Base-by-base conservation (phyloP, 169 alveolate species). In the Eimeria brunetti region DNA sequence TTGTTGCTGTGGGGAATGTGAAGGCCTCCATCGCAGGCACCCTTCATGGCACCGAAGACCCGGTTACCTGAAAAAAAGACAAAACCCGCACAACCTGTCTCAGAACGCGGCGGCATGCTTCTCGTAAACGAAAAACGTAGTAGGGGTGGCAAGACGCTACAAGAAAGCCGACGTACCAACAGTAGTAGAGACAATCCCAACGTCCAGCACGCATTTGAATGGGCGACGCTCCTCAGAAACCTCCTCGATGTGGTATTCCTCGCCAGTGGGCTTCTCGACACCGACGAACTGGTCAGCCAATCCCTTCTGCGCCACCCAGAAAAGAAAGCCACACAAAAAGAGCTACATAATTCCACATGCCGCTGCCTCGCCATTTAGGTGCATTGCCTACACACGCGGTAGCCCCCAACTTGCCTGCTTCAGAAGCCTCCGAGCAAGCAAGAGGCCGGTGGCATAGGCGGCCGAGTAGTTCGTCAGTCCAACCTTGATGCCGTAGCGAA, bases 1-100 rank as follows among this genome's bases (percentile, higher is more conserved):
- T 98, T 99, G 97, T 98, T 98, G 89, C 99, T 98, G 99, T 99
- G 99, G n/a, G 99, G 99, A 80, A 99, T 98, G 96, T 99, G 98
- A 83, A 99, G 97, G 51, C 99, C 99, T 56, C 99, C 99, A 97
- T 99, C 99, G 75, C 99, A 98, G 73, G 99, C 99, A 46, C 99
- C 99, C 98, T 99, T 99, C 98, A 99, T 97, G 71, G 99, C 99
- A 78, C 99, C 99, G 98, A 99, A 99, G 62, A 99, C 99, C 96
- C 99, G 99, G 98, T 99, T 99, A 56, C 99, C 99, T 73, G 95
- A 14, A 5, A 38, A 18, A 8, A 1, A 22, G 11, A 41, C 18
- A 2, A 4, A 14, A 62, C 12, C 8, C 18, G n/a, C 51, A 69
- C 86, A 71, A 16, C 24, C 8, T 33, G 49, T 81, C n/a, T n/a